Evolutionary conservation across 1,139 yeast species (phyloP), one percentile per base, ranked within the genome.

Genomic region (Saccharomyces hybrid): DNA sequence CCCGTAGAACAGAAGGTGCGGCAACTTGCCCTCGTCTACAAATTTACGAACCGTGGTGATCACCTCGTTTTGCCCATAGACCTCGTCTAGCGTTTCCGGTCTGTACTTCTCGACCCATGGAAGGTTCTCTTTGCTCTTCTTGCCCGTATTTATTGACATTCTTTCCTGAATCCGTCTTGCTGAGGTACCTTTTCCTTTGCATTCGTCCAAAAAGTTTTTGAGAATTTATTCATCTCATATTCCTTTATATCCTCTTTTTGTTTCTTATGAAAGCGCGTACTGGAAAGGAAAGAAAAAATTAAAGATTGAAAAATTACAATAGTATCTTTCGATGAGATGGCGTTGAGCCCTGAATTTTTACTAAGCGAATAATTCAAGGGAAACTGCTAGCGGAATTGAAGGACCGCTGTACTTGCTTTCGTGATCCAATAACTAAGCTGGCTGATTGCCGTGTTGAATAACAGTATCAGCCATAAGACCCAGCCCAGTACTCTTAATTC

Each of bases 61-160:
- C 44, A 90, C 88, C 54, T 88, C 95, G 53, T 82, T 82, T 67
- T 95, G 99, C 7, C 99, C 99, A 61, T 88, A 83, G 7, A 95
- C 95, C 50, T 93, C 96, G 59, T 87, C 88, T 51, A 95, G 74
- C 5, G 84, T 76, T 47, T 76, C 75, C 0, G 99, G 99, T 61
- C 99, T 84, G 70, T 93, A 95, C 70, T 95, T 95, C 70, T 95
- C 99, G 52, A 95, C 96, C 99, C 83, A 79, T 16, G 83, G 83
- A 14, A 79, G 66, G 55, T 77, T 77, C 29, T 77, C 79, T 3
- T 56, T 52, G 26, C 62, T 56, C 20, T 51, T 51, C 23, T 38
- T 38, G 11, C 11, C 42, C 11, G 42, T 5, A 9, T 25, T 50
- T 44, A 31, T 23, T 49, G 34, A 27, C 25, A 38, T 38, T 4